phyloP scores from a whole-genome alignment of 148 eudicot genomes.

The Fagopyrum homotropicum region DNA sequence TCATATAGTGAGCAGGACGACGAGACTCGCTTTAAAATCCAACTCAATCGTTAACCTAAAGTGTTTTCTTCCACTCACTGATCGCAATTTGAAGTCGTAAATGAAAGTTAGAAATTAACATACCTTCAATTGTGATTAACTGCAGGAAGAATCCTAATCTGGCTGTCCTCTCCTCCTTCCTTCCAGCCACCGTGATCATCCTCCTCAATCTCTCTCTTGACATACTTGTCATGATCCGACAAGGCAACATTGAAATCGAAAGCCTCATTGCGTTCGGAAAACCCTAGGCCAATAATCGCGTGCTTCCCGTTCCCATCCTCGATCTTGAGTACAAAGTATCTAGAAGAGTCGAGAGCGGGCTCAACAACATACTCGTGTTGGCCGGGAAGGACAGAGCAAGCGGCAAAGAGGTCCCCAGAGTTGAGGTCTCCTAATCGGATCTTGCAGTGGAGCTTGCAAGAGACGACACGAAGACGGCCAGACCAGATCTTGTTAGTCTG shows the following conservation, averaged over 20 bases:
- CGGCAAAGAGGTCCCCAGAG: slow-evolving; percentile 92
- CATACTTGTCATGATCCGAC: slow-evolving; percentile 57
- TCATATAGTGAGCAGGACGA: too few relatives aligned
- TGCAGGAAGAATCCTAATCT: slow-evolving; percentile 89
- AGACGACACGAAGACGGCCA: slow-evolving; percentile 88
- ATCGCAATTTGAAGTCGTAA: too few relatives aligned
- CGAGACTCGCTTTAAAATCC: too few relatives aligned
- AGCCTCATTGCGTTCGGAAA: too few relatives aligned
- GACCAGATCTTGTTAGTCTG: slow-evolving; percentile 98
- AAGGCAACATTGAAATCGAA: too few relatives aligned
- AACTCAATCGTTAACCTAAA: too few relatives aligned
- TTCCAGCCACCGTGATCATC: slow-evolving; percentile 25
- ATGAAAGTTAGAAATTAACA: neutral
- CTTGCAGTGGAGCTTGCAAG: slow-evolving; percentile 72
- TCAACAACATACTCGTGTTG: slow-evolving; percentile 71
- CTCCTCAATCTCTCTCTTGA: slow-evolving; percentile 60
- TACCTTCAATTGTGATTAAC: slow-evolving; percentile 91
- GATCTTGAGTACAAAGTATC: too few relatives aligned
- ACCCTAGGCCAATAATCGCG: too few relatives aligned
- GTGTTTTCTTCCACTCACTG: too few relatives aligned
- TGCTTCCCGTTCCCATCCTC: too few relatives aligned
- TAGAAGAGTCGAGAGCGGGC: too few relatives aligned
- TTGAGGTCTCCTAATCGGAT: slow-evolving; percentile 86
- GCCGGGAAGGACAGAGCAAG: slow-evolving; percentile 69
- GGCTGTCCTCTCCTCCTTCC: slow-evolving; percentile 28